These are phyloP conservation scores for Lactifluus volemus DNA, from an alignment of 768 basidiomycete genomes.

Conservation along the genomic window DNA sequence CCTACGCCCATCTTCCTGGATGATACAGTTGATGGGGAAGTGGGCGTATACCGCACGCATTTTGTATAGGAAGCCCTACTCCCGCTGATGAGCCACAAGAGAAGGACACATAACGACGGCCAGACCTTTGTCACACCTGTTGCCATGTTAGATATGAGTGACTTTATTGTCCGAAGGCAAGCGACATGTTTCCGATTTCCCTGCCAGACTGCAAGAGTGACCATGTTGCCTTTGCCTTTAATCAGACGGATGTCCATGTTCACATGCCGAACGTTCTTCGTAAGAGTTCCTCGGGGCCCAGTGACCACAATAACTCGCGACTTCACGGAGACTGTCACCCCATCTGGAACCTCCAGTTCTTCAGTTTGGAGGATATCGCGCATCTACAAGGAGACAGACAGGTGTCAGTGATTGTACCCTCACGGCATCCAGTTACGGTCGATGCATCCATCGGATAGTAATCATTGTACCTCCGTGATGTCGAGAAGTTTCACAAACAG, in stretches of 20 bases:
- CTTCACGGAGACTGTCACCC: slow-evolving; percentile 81
- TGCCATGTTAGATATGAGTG: slow-evolving; percentile 95
- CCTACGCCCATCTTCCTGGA: slow-evolving; percentile 60
- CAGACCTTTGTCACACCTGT: slow-evolving; percentile 89
- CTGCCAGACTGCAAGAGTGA: slow-evolving; percentile 95
- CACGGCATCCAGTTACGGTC: slow-evolving; percentile 26
- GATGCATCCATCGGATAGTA: slow-evolving; percentile 33
- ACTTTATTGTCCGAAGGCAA: slow-evolving; percentile 93
- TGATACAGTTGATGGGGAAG: slow-evolving; percentile 99
- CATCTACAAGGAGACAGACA: slow-evolving; percentile 45
- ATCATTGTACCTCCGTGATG: neutral
- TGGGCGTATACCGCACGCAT: slow-evolving; percentile 99
- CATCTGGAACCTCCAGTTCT: slow-evolving; percentile 83
- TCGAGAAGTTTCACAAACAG: neutral
- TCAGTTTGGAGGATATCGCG: slow-evolving; percentile 89
- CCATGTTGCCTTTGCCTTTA: slow-evolving; percentile 70
- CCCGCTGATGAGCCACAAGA: neutral
- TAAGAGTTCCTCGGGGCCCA: slow-evolving; percentile 88
- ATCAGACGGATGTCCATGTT: slow-evolving; percentile 88
- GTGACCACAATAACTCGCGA: slow-evolving; percentile 85
- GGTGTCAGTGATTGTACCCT: slow-evolving; percentile 20
- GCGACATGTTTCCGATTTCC: slow-evolving; percentile 98
- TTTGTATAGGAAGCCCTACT: slow-evolving; percentile 97
- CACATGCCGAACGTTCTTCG: slow-evolving; percentile 87
- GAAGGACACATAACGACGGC: neutral